These are phyloP conservation scores for Omphalea diandra DNA, from an alignment of 441 rosid species.

Conservation along the genomic window DNA sequence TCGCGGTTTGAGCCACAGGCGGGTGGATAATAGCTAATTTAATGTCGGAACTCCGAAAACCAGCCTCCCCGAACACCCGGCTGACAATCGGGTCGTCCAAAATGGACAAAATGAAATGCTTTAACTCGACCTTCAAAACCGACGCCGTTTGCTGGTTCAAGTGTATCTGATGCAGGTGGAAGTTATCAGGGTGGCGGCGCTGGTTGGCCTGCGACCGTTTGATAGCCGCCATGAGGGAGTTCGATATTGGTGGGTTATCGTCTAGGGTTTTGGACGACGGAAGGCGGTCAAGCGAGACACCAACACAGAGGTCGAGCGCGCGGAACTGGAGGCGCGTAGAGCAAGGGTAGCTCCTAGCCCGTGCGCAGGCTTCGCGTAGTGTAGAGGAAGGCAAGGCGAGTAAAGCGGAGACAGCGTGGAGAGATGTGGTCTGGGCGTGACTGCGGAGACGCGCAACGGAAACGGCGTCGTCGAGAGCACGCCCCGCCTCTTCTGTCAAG, in stretches of 20 bases:
- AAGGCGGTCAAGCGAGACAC: conserved; percentile 78
- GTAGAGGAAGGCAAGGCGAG: conserved; percentile 60
- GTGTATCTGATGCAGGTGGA: conserved; percentile 65
- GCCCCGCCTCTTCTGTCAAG: conserved; percentile 76
- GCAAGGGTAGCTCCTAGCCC: conserved; percentile 49
- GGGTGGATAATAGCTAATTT: no score
- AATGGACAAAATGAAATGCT: conserved; percentile 39
- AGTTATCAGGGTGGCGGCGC: conserved; percentile 75
- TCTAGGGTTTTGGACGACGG: conserved; percentile 48
- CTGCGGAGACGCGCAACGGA: conserved; percentile 72
- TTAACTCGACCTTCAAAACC: conserved; percentile 68
- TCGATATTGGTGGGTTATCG: conserved; percentile 74
- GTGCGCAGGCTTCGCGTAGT: conserved; percentile 79
- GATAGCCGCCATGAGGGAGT: conserved; percentile 93
- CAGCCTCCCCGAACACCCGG: no score
- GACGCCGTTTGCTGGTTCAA: conserved; percentile 37
- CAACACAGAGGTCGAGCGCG: conserved; percentile 74
- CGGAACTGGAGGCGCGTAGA: conserved; percentile 66
- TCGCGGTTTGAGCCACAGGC: no score
- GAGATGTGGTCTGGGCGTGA: conserved; percentile 83
- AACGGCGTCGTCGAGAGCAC: conserved; percentile 75
- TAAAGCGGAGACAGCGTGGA: conserved; percentile 78
- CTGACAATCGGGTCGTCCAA: no score
- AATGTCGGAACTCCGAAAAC: no score
- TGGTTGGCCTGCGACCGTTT: conserved; percentile 87